Base-by-base conservation (phyloP, 1,284 basidiomycete species). In the Pseudozyma hubeiensis region DNA sequence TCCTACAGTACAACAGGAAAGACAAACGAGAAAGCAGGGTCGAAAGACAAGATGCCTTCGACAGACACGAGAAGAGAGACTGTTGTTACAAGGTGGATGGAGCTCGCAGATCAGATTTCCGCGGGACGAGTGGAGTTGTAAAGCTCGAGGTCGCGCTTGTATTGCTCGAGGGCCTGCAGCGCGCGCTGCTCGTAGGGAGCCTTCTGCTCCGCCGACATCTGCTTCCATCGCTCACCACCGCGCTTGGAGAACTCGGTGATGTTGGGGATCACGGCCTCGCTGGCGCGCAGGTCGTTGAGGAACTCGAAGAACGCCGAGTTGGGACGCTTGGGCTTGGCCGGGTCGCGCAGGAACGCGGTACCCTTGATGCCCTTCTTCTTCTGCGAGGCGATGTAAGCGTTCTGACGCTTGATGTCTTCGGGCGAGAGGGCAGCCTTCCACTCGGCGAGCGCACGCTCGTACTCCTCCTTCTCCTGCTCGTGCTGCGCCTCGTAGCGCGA, bases 351-450 rank as follows among this genome's bases (percentile, higher is more conserved):
- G 64, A 77, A 70, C 19, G 69, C 78, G 44, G 53, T 59, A 33
- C 66, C 55, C 61, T 68, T 67, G 73, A 74, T 71, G 50, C 80
- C 79, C 50, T 59, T 58, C 61, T 79, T 80, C 47, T 77, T 69
- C 65, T 80, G 80, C 46, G 66, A 55, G 29, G 58, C 49, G 35
- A 78, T 66, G 60, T 78, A 83, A 24, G 67, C 70, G 59, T 83
- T 82, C 65, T 83, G 79, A 16, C 80, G 73, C 64, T 71, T 63
- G 55, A 83, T 79, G 56, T 82, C 81, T 9, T 81, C 79, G 30
- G 81, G 65, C 7, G 80, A 77, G 17, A 83, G 66, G 34, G 53
- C 49, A 9, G 71, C 66, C 41, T 73, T 68, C 81, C 81, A 83
- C 37, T 64, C 57, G 53, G 70, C 61, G 34, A 82, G 63, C 5